Percentiles rank a stretch among this genome's conserved stretches.
These are phyloP conservation scores for Sphaerobolus stellatus DNA, from an alignment of 1,284 basidiomycete genomes.

Conservation along the genomic window DNA sequence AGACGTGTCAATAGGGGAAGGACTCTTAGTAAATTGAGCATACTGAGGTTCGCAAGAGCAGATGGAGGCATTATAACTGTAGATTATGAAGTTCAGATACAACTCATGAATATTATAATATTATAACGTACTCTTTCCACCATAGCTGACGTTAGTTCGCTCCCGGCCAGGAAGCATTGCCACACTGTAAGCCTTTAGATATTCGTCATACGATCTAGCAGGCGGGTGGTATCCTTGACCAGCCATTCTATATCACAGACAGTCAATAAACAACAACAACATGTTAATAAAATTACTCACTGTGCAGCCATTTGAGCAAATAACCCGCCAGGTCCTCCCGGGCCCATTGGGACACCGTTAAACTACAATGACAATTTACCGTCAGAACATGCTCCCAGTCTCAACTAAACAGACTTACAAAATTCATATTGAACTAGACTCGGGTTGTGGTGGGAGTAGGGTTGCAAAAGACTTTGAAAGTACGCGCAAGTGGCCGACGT, in stretches of 20 bases:
- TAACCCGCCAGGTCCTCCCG: slow-evolving; percentile 45
- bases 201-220: slow-evolving; percentile 73
- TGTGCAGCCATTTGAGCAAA: slow-evolving; percentile 60
- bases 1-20: not conserved
- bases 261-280: slow-evolving; percentile 38
- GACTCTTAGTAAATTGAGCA: slow-evolving; percentile 21
- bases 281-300: not conserved
- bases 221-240: slow-evolving; percentile 50
- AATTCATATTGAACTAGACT: slow-evolving; percentile 4
- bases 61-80: slow-evolving; percentile 97
- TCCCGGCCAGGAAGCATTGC: slow-evolving; percentile 82
- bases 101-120: slow-evolving; percentile 12
- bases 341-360: slow-evolving; percentile 51
- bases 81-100: slow-evolving; percentile 1
- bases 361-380: slow-evolving; percentile 36
- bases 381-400: not conserved
- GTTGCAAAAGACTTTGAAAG: not conserved
- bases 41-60: slow-evolving; percentile 82
- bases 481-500: slow-evolving; percentile 10
- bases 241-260: too few relatives aligned
- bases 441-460: not conserved
- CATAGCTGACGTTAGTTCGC: slow-evolving; percentile 87
- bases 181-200: slow-evolving; percentile 83
- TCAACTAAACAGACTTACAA: slow-evolving; percentile 4
- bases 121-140: slow-evolving; percentile 86